Evolutionary conservation across 352 stramenopile species (phyloP).

Genomic region (Pythium pyrilobum): DNA sequence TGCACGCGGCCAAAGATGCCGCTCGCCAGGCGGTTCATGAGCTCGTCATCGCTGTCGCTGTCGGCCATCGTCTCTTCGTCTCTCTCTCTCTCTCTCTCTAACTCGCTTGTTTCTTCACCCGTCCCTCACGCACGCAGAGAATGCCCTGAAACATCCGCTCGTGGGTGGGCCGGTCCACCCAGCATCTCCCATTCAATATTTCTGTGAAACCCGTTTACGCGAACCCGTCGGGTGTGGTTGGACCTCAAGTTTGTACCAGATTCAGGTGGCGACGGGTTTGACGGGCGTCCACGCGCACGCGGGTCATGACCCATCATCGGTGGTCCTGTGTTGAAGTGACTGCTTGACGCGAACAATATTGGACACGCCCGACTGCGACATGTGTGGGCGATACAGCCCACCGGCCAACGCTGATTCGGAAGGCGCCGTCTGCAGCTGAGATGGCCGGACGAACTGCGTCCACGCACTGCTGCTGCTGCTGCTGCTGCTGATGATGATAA

Average conservation of each 20-base stretch:
- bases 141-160: slow-evolving; percentile 18
- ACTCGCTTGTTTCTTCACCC: not conserved
- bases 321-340: not conserved
- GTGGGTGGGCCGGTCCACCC: slow-evolving; percentile 7
- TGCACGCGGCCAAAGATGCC: slow-evolving; percentile 25
- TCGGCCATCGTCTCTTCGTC: slow-evolving; percentile 37
- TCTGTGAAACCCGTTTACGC: not conserved
- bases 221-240: too few species aligned
- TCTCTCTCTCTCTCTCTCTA: not conserved
- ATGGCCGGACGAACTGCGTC: too few species aligned
- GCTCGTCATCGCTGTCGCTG: slow-evolving; percentile 86
- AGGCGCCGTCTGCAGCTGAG: too few species aligned
- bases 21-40: slow-evolving; percentile 68
- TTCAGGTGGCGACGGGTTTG: not conserved
- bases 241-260: too few species aligned
- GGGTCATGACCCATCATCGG: not conserved
- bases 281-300: not conserved
- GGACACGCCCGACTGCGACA: not conserved
- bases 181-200: too few species aligned
- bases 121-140: slow-evolving; percentile 1
- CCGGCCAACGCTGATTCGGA: too few species aligned
- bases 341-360: not conserved
- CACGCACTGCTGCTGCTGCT: too few species aligned
- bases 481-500: too few species aligned
- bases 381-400: too few species aligned